These are phyloP conservation scores for Lagerstroemia speciosa DNA, from an alignment of 345 rosid species.

Conservation along the genomic window DNA sequence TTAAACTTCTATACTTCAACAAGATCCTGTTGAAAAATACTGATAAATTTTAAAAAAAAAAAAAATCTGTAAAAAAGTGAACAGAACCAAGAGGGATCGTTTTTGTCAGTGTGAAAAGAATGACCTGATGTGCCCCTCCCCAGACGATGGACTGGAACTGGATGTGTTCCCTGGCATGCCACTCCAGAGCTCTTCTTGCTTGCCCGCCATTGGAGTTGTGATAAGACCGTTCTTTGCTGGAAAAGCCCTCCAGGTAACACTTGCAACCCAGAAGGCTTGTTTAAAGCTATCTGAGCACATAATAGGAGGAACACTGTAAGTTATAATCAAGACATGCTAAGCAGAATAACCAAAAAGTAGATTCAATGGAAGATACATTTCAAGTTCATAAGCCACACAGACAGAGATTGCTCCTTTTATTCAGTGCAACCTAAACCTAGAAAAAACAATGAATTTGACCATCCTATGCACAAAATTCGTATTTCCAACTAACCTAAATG, in stretches of 20 bases:
- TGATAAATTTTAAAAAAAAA: background rate
- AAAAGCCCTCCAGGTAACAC: slow-evolving; percentile 91
- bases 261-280: slow-evolving; percentile 90
- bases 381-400: background rate
- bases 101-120: background rate
- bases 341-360: background rate
- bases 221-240: slow-evolving; percentile 78
- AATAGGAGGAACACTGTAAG: slow-evolving; percentile 8
- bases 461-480: background rate
- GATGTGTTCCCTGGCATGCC: slow-evolving; percentile 31
- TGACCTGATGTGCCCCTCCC: slow-evolving; percentile 95
- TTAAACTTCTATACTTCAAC: background rate
- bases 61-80: background rate
- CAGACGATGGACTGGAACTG: slow-evolving; percentile 82
- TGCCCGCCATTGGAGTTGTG: slow-evolving; percentile 63
- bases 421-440: background rate
- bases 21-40: background rate
- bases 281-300: slow-evolving; percentile 58
- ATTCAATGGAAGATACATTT: background rate
- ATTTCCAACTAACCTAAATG: background rate
- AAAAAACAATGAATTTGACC: too few relatives aligned
- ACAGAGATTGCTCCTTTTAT: background rate
- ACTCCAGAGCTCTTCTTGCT: slow-evolving; percentile 22
- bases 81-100: background rate
- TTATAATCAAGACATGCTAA: background rate